phyloP scores from a whole-genome alignment of 208 protist genomes.

The Blastocrithidia nonstop region DNA sequence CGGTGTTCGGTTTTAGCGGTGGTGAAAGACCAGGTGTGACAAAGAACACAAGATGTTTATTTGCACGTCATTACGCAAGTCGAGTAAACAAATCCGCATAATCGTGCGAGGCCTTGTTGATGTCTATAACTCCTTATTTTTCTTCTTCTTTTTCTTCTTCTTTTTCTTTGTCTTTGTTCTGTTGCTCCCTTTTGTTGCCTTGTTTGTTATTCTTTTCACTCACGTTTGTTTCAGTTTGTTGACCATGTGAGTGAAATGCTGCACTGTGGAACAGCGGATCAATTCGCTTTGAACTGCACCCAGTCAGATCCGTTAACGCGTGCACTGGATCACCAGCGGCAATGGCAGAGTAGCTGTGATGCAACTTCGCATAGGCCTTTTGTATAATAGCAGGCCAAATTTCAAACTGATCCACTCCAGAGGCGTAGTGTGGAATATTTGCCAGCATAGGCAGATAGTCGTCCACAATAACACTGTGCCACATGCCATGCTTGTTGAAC shows the following conservation, averaged over 20 bases:
- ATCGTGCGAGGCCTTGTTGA: constrained; percentile 7
- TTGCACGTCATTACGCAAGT: constrained; percentile 14
- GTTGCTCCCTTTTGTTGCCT: too few relatives aligned
- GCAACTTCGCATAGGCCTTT: constrained; percentile 86
- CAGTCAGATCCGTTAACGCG: constrained; percentile 72
- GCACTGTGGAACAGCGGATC: too few relatives aligned
- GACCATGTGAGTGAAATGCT: too few relatives aligned
- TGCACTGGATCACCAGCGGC: constrained; percentile 77
- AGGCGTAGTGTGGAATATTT: constrained; percentile 24
- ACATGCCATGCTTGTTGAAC: constrained; percentile 81
- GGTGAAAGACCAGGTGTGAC: constrained; percentile 66
- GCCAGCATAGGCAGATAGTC: constrained; percentile 69
- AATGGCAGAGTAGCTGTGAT: constrained; percentile 69
- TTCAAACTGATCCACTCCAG: constrained; percentile 59
- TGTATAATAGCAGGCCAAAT: constrained; percentile 78
- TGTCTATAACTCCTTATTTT: too few relatives aligned
- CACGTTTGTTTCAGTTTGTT: too few relatives aligned
- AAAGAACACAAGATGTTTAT: constrained; percentile 48
- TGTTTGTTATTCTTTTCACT: too few relatives aligned
- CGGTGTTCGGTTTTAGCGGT: constrained; percentile 22
- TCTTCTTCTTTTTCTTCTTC: constrained; percentile 4
- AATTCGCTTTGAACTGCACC: constrained; percentile 55
- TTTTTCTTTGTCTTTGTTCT: too few relatives aligned
- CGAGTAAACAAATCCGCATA: constrained; percentile 18
- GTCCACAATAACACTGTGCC: constrained; percentile 74